Evolutionary conservation across 768 basidiomycete genomes (phyloP).

Genomic region (Russula earlei): DNA sequence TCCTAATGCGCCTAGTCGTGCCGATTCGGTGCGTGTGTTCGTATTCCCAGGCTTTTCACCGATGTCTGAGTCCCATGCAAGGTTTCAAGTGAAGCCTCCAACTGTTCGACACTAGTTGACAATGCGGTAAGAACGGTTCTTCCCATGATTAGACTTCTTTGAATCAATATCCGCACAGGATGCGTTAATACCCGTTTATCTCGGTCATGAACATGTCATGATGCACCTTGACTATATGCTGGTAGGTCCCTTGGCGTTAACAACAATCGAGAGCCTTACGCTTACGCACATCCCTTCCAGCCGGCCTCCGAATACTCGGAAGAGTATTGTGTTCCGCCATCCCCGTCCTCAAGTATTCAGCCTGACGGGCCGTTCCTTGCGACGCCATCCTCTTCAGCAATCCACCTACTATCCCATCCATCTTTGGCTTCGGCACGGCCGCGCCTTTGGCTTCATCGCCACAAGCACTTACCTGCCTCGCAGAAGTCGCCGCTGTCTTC

Average conservation of each 20-base stretch:
- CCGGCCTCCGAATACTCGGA: conserved; percentile 18
- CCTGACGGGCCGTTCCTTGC: conserved; percentile 13
- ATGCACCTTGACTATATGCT: conserved; percentile 18
- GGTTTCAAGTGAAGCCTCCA: conserved; percentile 16
- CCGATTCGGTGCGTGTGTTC: conserved; percentile 16
- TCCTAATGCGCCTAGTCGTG: conserved; percentile 12
- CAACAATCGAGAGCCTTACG: not conserved
- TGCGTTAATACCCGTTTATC: conserved; percentile 1
- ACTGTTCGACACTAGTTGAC: conserved; percentile 19
- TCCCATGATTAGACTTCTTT: not conserved
- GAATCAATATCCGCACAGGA: conserved; percentile 3
- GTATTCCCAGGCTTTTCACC: not conserved
- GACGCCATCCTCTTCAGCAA: conserved; percentile 15
- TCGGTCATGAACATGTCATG: conserved; percentile 17
- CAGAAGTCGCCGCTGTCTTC: conserved; percentile 14
- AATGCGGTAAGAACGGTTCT: conserved; percentile 5
- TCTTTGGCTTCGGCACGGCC: conserved; percentile 26
- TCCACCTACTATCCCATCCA: conserved; percentile 20
- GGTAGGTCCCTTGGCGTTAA: conserved; percentile 4
- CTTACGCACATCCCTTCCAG: conserved; percentile 11
- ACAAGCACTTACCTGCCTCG: conserved; percentile 29
- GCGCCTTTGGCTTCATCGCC: conserved; percentile 42
- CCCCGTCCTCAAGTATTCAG: conserved; percentile 21
- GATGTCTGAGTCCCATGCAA: not conserved
- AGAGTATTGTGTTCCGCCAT: conserved; percentile 20